A percentile compares a stretch with the other conserved stretches of the same genome.
phyloP scores from a whole-genome alignment of 768 basidiomycete genomes.

The Kwoniella dendrophila region DNA sequence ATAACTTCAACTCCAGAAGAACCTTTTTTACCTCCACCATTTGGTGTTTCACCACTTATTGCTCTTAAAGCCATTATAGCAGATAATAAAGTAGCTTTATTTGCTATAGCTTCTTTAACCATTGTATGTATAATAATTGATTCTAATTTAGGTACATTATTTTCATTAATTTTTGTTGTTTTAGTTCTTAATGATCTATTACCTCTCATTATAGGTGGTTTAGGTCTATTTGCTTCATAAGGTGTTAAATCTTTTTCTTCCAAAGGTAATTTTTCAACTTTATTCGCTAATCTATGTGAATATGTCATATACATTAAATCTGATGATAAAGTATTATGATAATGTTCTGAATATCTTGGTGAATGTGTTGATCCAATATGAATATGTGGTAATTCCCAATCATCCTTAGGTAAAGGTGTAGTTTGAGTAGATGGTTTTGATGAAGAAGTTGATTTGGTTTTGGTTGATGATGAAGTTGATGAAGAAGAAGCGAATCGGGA shows the following conservation, averaged over 20 bases:
- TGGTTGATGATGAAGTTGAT: conserved; percentile 1
- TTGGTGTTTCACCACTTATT: conserved; percentile 77
- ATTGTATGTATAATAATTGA: conserved; percentile 83
- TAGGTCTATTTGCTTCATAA: conserved; percentile 75
- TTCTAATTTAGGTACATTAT: conserved; percentile 75
- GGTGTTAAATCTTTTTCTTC: conserved; percentile 62
- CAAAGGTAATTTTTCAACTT: conserved; percentile 56
- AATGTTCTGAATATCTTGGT: conserved; percentile 79
- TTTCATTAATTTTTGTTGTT: conserved; percentile 65
- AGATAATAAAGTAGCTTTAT: conserved; percentile 73
- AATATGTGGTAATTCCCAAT: conserved; percentile 36
- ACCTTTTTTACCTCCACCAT: conserved; percentile 71
- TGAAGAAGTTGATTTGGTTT: conserved; percentile 4
- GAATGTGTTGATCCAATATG: conserved; percentile 55
- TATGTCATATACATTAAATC: conserved; percentile 95
- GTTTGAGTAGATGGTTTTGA: conserved; percentile 6
- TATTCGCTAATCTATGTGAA: conserved; percentile 61
- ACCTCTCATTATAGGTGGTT: conserved; percentile 68
- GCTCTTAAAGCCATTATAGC: conserved; percentile 84
- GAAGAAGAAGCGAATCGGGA: conserved; percentile 21
- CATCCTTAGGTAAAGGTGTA: conserved; percentile 16
- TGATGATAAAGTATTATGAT: conserved; percentile 76
- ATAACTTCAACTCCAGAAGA: conserved; percentile 75
- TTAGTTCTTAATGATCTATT: conserved; percentile 62
- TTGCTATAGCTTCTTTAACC: conserved; percentile 74